Conservation (phyloP, 2,329 filamentous ascomycete genomes). For the Stenocarpella maydis region DNA sequence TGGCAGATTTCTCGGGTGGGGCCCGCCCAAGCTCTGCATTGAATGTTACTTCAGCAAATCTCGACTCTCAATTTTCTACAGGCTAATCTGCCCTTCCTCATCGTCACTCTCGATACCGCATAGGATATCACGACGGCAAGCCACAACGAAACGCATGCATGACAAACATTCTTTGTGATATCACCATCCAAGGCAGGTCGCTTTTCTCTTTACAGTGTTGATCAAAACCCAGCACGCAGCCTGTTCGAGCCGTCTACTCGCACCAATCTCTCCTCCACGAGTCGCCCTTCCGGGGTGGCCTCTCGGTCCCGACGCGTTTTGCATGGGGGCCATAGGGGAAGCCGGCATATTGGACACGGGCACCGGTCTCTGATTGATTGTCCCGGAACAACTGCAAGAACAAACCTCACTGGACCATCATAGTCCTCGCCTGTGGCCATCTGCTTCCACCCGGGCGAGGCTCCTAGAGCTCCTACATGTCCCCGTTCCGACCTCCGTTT, state of each 20-base stretch:
- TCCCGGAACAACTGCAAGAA: constrained; percentile 41
- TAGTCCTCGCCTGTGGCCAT: constrained; percentile 45
- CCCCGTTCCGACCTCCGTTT: not conserved
- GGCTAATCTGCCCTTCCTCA: too few species aligned
- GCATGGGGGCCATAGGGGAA: constrained; percentile 41
- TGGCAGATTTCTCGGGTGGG: not conserved
- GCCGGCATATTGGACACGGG: constrained; percentile 37
- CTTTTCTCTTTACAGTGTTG: not conserved
- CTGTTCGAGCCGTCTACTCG: constrained; percentile 35
- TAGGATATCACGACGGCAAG: not conserved
- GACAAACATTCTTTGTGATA: not conserved
- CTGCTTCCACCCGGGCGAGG: constrained; percentile 43
- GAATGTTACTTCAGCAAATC: not conserved
- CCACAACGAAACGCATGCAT: not conserved
- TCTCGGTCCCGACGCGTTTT: constrained; percentile 44
- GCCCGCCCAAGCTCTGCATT: not conserved
- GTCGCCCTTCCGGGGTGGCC: constrained; percentile 41
- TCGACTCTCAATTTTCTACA: constrained; percentile 16
- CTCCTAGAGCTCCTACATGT: constrained; percentile 45
- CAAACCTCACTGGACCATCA: constrained; percentile 44
- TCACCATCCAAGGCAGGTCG: not conserved
- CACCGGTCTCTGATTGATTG: constrained; percentile 3
- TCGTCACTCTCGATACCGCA: not conserved
- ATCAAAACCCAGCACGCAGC: constrained; percentile 21
- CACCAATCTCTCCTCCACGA: constrained; percentile 35